These are phyloP conservation scores for Terana coerulea DNA, from an alignment of 768 basidiomycete genomes.

Conservation along the genomic window DNA sequence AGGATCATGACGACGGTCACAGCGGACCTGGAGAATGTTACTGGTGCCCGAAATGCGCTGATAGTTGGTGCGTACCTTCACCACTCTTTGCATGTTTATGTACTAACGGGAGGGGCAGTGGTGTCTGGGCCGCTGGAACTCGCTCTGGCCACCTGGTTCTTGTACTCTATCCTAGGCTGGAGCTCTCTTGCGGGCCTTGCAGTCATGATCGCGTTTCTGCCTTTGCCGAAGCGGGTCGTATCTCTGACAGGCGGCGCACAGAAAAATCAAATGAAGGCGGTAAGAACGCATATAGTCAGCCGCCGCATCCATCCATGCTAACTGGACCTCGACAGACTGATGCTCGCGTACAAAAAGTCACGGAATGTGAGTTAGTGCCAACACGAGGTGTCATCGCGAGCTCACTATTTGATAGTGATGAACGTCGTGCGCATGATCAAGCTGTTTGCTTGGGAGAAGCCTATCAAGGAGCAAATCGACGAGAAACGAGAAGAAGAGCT, in stretches of 20 bases:
- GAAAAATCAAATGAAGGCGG: slow-evolving; percentile 37
- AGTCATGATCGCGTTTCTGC: slow-evolving; percentile 36
- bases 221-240: slow-evolving; percentile 39
- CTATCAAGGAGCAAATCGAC: slow-evolving; percentile 30
- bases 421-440: slow-evolving; percentile 45
- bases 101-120: slow-evolving; percentile 41
- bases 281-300: slow-evolving; percentile 14
- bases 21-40: slow-evolving; percentile 44
- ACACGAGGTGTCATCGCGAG: slow-evolving; percentile 16
- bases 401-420: slow-evolving; percentile 23
- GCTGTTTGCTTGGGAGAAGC: slow-evolving; percentile 26
- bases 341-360: slow-evolving; percentile 40
- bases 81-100: neutral
- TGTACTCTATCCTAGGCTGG: slow-evolving; percentile 45
- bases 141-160: slow-evolving; percentile 32
- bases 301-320: neutral
- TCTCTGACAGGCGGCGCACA: slow-evolving; percentile 33
- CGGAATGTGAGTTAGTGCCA: slow-evolving; percentile 31
- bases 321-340: slow-evolving; percentile 34
- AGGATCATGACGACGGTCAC: slow-evolving; percentile 77
- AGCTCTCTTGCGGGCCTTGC: slow-evolving; percentile 38
- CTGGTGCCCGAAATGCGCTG: slow-evolving; percentile 25
- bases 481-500: slow-evolving; percentile 18
- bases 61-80: slow-evolving; percentile 9
- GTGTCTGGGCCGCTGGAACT: slow-evolving; percentile 30